Percentiles rank a stretch among this genome's conserved stretches.
Conservation (phyloP, 148 eudicot genomes). For the Silene uniflora region DNA sequence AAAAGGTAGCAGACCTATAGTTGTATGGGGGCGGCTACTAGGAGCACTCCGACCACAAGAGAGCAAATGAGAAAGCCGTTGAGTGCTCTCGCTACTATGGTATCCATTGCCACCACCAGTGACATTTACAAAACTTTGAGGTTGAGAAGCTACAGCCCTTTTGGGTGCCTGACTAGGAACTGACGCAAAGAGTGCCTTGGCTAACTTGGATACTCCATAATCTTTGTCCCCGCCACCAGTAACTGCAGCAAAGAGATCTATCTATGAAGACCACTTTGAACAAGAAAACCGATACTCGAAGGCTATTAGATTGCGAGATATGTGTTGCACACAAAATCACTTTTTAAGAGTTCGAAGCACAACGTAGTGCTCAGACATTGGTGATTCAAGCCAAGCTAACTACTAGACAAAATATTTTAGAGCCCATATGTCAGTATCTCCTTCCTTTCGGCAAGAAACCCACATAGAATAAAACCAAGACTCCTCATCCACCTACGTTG, state of each 20-base stretch:
- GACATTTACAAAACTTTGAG: constrained; percentile 39
- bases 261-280: constrained; percentile 40
- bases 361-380: constrained; percentile 11
- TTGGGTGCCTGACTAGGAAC: constrained; percentile 38
- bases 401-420: background rate
- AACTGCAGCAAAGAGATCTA: constrained; percentile 87
- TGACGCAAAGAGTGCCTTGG: constrained; percentile 90
- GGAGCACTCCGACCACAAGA: constrained; percentile 39
- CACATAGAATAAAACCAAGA: background rate
- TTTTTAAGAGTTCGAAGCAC: constrained; percentile 16
- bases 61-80: constrained; percentile 39
- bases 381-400: background rate
- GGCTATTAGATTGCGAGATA: constrained; percentile 11
- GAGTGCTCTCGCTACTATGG: constrained; percentile 36
- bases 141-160: constrained; percentile 39
- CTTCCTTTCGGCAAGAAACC: background rate
- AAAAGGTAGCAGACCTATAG: constrained; percentile 61
- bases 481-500: background rate
- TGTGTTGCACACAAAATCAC: background rate
- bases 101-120: constrained; percentile 40
- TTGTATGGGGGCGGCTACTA: constrained; percentile 40
- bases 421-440: background rate
- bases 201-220: constrained; percentile 81
- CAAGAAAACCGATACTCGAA: constrained; percentile 10
- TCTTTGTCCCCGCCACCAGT: constrained; percentile 67